These are phyloP conservation scores for Macrocybe sp. DNA, from an alignment of 1,284 basidiomycete genomes.

Conservation along the genomic window DNA sequence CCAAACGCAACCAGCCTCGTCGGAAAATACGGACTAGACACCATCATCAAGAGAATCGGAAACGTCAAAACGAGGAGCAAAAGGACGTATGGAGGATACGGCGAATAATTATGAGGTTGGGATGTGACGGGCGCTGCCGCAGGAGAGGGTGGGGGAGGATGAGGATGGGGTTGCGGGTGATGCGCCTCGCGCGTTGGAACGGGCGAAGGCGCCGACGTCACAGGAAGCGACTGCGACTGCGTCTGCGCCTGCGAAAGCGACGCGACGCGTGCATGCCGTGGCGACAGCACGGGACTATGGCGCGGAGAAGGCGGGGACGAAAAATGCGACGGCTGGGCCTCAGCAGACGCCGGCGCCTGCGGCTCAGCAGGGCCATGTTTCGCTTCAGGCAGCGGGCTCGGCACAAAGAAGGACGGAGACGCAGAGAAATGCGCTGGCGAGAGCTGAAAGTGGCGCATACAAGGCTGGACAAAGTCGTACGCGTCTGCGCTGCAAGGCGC, in stretches of 20 bases:
- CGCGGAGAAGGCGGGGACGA: too few species aligned
- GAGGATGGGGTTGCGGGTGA: background rate
- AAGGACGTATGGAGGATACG: constrained; percentile 51
- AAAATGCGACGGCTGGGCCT: too few species aligned
- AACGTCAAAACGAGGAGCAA: constrained; percentile 37
- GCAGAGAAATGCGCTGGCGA: constrained; percentile 23
- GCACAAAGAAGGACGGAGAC: background rate
- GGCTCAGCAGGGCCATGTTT: too few species aligned
- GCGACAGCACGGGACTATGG: too few species aligned
- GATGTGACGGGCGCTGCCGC: constrained; percentile 12
- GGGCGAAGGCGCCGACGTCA: background rate
- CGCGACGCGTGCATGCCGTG: too few species aligned
- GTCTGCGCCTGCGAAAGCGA: too few species aligned
- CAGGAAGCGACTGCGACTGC: too few species aligned
- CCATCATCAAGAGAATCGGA: constrained; percentile 39
- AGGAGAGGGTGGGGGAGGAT: constrained; percentile 8
- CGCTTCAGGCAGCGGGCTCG: too few species aligned
- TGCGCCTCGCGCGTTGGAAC: constrained; percentile 1
- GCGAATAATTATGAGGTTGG: constrained; percentile 30
- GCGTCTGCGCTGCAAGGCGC: constrained; percentile 38
- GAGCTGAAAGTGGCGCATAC: constrained; percentile 26
- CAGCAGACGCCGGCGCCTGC: too few species aligned
- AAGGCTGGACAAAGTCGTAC: constrained; percentile 31
- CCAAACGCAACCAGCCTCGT: constrained; percentile 54
- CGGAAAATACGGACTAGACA: constrained; percentile 52